phyloP scores from a whole-genome alignment of 805 yeast species.

The Clavispora asparagi region DNA sequence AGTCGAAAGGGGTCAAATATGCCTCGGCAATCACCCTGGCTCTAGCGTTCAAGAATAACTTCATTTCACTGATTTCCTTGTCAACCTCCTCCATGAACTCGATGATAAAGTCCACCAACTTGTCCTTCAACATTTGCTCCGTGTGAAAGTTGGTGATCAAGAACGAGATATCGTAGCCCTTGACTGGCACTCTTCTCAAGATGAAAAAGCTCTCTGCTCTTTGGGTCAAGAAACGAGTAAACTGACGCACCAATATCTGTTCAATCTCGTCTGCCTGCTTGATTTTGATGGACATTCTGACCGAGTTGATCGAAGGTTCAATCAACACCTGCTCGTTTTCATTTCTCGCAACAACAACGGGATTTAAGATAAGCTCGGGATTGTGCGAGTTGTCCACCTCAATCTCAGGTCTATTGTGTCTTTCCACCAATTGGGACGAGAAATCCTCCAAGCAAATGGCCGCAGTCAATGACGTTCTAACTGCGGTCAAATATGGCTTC shows the following conservation, averaged over 20 bases:
- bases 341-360: conserved; percentile 86
- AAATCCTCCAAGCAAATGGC: conserved; percentile 90
- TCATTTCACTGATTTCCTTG: conserved; percentile 97
- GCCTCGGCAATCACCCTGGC: conserved; percentile 98
- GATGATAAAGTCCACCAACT: conserved; percentile 91
- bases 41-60: conserved; percentile 90
- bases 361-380: conserved; percentile 79
- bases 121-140: conserved; percentile 91
- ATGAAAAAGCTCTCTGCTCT: conserved; percentile 94
- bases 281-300: conserved; percentile 84
- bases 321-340: conserved; percentile 89
- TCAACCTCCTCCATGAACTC: conserved; percentile 99
- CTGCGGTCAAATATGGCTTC: conserved; percentile 91
- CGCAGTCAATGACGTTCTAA: conserved; percentile 87
- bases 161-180: conserved; percentile 90
- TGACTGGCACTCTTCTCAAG: conserved; percentile 83
- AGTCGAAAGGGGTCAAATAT: conserved; percentile 84
- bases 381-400: conserved; percentile 72
- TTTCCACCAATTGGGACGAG: conserved; percentile 91
- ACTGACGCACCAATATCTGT: conserved; percentile 87
- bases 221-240: conserved; percentile 87
- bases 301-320: conserved; percentile 90
- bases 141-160: conserved; percentile 92
- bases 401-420: conserved; percentile 96
- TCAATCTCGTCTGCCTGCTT: conserved; percentile 98